Conservation (phyloP, 2,329 filamentous ascomycete genomes). For the Penicillium paneum region DNA sequence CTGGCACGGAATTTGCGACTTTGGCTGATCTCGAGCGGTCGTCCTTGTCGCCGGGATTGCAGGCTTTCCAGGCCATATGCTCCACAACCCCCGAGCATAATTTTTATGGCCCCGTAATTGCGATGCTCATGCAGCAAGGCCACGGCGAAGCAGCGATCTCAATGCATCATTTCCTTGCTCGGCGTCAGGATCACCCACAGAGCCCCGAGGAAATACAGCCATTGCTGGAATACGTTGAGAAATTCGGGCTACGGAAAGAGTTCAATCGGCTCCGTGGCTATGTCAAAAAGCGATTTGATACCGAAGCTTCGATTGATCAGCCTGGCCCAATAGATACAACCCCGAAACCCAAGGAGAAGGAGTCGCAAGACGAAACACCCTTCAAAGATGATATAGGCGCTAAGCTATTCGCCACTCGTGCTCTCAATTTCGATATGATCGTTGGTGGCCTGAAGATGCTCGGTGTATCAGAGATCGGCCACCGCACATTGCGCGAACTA, state of each 20-base stretch:
- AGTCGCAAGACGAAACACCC: conserved; percentile 38
- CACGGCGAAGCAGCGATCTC: conserved; percentile 40
- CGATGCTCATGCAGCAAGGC: conserved; percentile 38
- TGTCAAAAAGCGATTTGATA: conserved; percentile 20
- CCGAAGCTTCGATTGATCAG: conserved; percentile 9
- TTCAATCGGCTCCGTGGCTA: conserved; percentile 24
- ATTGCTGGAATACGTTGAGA: conserved; percentile 40
- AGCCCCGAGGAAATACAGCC: conserved; percentile 38
- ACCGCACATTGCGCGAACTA: conserved; percentile 73
- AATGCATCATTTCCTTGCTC: conserved; percentile 48
- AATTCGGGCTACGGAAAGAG: conserved; percentile 29
- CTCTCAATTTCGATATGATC: conserved; percentile 69
- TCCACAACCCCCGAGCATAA: conserved; percentile 34
- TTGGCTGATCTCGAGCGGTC: conserved; percentile 7
- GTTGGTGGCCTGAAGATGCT: conserved; percentile 68
- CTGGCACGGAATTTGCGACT: conserved; percentile 12
- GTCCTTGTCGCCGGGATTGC: conserved; percentile 25
- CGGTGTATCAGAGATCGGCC: conserved; percentile 69
- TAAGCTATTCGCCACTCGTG: conserved; percentile 75
- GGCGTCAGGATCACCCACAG: conserved; percentile 43
- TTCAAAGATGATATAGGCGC: conserved; percentile 70
- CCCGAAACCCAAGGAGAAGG: neutral
- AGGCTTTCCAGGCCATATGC: conserved; percentile 45
- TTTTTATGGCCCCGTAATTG: conserved; percentile 46
- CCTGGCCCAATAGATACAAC: neutral